phyloP scores from a whole-genome alignment of 495 filamentous ascomycete species.

The Hypoxylon crocopeplum region DNA sequence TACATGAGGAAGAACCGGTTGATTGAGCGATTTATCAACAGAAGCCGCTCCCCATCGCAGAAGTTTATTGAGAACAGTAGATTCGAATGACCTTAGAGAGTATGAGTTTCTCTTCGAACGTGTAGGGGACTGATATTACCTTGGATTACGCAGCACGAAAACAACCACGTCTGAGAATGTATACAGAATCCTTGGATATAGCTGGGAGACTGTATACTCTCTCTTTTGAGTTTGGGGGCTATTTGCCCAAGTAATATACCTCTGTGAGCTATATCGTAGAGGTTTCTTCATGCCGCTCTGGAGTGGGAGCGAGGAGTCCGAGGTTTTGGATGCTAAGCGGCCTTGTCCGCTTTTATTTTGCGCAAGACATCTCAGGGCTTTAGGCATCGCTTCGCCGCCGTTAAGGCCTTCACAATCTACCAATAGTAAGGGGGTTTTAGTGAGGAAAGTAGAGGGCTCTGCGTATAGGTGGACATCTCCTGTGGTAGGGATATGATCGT shows the following conservation, averaged over 20 bases:
- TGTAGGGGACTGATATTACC: background rate
- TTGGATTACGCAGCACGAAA: slow-evolving; percentile 52
- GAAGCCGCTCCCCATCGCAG: slow-evolving; percentile 44
- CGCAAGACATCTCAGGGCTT: slow-evolving; percentile 37
- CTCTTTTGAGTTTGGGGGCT: slow-evolving; percentile 44
- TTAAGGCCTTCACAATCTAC: slow-evolving; percentile 63
- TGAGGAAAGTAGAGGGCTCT: slow-evolving; percentile 56
- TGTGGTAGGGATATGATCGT: slow-evolving; percentile 57
- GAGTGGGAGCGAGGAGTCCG: background rate
- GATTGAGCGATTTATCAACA: slow-evolving; percentile 59
- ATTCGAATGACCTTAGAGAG: slow-evolving; percentile 38
- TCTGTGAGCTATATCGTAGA: background rate
- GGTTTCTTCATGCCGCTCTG: background rate
- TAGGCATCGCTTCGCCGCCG: slow-evolving; percentile 53
- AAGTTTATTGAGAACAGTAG: slow-evolving; percentile 45
- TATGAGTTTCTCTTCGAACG: background rate
- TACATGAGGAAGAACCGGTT: slow-evolving; percentile 58
- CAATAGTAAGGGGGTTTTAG: slow-evolving; percentile 53
- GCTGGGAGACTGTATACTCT: slow-evolving; percentile 47
- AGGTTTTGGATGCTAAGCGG: too few species aligned
- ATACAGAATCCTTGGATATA: slow-evolving; percentile 61
- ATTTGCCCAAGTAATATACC: slow-evolving; percentile 49
- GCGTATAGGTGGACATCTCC: slow-evolving; percentile 68
- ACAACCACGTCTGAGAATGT: slow-evolving; percentile 59
- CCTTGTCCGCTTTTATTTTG: slow-evolving; percentile 6